phyloP scores from a whole-genome alignment of 192 early-diverging fungal species.

The Bifiguratus adelaidae region DNA sequence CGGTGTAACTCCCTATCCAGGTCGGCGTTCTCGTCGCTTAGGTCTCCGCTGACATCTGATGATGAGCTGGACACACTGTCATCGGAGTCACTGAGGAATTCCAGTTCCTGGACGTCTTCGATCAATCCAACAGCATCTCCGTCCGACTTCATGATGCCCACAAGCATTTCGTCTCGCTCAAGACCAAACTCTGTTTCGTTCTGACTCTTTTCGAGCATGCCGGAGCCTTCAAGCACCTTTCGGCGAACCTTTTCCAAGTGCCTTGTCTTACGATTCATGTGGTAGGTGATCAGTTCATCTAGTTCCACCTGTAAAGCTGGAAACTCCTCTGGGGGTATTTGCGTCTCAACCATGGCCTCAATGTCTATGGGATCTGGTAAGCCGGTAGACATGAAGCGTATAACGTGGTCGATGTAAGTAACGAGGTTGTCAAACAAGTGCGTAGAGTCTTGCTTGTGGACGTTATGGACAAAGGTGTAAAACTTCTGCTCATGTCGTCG shows the following conservation, averaged over 20 bases:
- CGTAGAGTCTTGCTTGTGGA: slow-evolving; percentile 31
- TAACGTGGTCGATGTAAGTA: slow-evolving; percentile 26
- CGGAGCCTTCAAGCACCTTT: slow-evolving; percentile 16
- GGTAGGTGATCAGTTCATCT: slow-evolving; percentile 12
- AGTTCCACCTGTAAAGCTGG: slow-evolving; percentile 14
- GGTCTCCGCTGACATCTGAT: too few relatives aligned
- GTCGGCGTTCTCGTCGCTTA: slow-evolving; percentile 6
- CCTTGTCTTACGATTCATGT: slow-evolving; percentile 15
- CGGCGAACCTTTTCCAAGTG: slow-evolving; percentile 20
- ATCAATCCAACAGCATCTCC: slow-evolving; percentile 8
- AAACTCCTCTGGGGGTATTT: slow-evolving; percentile 9
- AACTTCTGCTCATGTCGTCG: slow-evolving; percentile 35
- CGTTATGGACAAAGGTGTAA: slow-evolving; percentile 41
- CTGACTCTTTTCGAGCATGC: slow-evolving; percentile 10
- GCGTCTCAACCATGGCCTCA: slow-evolving; percentile 13
- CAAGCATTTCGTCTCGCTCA: not conserved
- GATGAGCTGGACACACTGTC: too few relatives aligned
- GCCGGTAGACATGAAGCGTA: slow-evolving; percentile 25
- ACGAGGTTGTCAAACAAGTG: slow-evolving; percentile 35
- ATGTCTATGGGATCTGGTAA: slow-evolving; percentile 14
- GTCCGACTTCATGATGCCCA: not conserved
- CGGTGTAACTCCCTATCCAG: not conserved
- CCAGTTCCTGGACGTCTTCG: slow-evolving; percentile 30
- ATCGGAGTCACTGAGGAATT: slow-evolving; percentile 19
- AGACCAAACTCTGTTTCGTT: not conserved